phyloP scores from a whole-genome alignment of 345 rosid species.

The Schrenkiella parvula region DNA sequence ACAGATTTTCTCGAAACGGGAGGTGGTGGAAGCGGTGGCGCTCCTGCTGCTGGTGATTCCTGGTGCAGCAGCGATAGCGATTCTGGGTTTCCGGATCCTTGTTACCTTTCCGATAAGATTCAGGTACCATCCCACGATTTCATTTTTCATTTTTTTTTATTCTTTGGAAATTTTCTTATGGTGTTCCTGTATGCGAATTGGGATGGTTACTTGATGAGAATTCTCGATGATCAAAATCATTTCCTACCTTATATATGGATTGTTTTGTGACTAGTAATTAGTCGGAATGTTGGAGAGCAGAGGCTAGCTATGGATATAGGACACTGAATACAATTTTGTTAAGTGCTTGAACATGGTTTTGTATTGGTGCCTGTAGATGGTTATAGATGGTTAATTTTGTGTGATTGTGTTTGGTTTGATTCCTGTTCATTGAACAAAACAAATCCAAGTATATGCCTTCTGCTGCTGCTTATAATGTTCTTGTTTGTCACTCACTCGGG shows the following conservation, averaged over 20 bases:
- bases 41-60: conserved; percentile 51
- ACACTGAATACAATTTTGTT: neutral
- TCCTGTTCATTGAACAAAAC: neutral
- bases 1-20: conserved; percentile 80
- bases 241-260: neutral
- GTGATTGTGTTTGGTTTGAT: neutral
- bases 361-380: neutral
- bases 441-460: neutral
- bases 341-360: neutral
- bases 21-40: conserved; percentile 51
- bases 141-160: neutral
- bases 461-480: neutral
- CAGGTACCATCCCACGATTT: conserved; percentile 38
- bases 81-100: conserved; percentile 70
- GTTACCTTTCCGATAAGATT: conserved; percentile 66
- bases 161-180: neutral
- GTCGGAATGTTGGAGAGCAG: neutral
- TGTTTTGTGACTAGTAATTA: neutral
- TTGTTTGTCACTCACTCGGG: too few relatives aligned
- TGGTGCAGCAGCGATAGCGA: conserved; percentile 90
- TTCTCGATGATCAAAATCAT: neutral
- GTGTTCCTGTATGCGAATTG: neutral
- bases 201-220: neutral
- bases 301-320: neutral
- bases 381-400: neutral